These are phyloP conservation scores for Colletotrichum sojae DNA, from an alignment of 2,329 filamentous ascomycete species.

Conservation along the genomic window DNA sequence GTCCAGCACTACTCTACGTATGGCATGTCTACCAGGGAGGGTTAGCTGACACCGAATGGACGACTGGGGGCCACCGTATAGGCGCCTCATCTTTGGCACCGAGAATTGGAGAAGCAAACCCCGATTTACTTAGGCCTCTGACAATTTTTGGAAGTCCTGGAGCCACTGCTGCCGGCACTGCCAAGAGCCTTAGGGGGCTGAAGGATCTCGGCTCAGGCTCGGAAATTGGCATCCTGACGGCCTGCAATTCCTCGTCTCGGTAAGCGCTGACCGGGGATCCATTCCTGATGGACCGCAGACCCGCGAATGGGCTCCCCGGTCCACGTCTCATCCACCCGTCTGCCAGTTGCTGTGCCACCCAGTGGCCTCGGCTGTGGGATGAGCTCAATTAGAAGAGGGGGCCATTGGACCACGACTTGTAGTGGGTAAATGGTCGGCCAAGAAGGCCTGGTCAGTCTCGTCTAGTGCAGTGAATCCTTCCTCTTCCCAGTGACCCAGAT, in stretches of 20 bases:
- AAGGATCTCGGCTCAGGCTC: slow-evolving; percentile 19
- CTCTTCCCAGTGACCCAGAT: neutral
- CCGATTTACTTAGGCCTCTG: neutral
- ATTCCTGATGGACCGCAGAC: slow-evolving; percentile 14
- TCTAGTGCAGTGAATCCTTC: slow-evolving; percentile 10
- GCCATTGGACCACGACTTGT: slow-evolving; percentile 6
- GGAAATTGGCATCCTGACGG: neutral
- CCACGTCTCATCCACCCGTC: neutral
- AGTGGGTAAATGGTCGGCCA: neutral
- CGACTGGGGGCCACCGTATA: neutral
- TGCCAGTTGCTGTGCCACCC: slow-evolving; percentile 19
- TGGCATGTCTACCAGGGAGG: no score
- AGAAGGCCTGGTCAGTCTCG: neutral
- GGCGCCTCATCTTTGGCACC: no score
- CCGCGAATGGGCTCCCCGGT: slow-evolving; percentile 26
- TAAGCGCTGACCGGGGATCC: slow-evolving; percentile 31
- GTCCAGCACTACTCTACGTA: no score
- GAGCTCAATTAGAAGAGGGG: slow-evolving; percentile 1
- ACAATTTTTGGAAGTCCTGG: neutral
- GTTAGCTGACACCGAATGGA: neutral
- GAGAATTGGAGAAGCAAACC: slow-evolving; percentile 2
- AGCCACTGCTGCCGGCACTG: slow-evolving; percentile 3
- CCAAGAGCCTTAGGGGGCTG: slow-evolving; percentile 29
- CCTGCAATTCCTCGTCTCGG: slow-evolving; percentile 11
- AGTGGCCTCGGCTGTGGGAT: slow-evolving; percentile 11